Base-by-base conservation (phyloP, 768 basidiomycete genomes). In the Pleurotus salmoneostramineus region DNA sequence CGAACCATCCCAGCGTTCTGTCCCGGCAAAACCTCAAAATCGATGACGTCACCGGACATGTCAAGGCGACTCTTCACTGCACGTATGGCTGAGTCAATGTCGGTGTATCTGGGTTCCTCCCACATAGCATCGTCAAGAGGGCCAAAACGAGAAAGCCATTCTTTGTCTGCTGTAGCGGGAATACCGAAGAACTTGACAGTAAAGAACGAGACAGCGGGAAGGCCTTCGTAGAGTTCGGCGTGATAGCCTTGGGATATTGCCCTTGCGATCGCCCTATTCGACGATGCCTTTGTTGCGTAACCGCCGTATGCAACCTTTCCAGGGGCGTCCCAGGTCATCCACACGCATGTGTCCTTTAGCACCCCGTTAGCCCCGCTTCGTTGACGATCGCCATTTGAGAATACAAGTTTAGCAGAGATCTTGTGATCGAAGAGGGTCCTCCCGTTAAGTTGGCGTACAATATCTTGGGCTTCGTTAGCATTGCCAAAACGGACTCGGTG, bases 251-350 rank as follows among this genome's bases (percentile, higher is more conserved):
- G 65, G 0, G 68, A 70, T 12, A 74, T 70, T 0, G 82, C 72
- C 0, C 70, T 67, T 6, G 72, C 68, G 5, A 90, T 77, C 1
- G 81, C 88, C 17, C 68, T 64, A 21, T 77, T 68, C 0, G 91
- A 89, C 6, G 75, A 72, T 44, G 72, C 70, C 52, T 72, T 61
- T 0, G 74, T 78, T 0, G 71, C 65, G 62, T 88, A 93, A 1
- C 91, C 90, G 11, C 80, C 83, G 59, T 82, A 93, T 0, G 80
- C 88, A 1, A 73, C 72, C 43, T 76, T 77, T 15, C 70, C 68
- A 0, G 91, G 85, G 2, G 79, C 80, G 4, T 83, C 80, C 81
- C 87, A 89, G 12, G 74, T 67, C 34, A 93, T 68, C 12, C 79
- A 78, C 7, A 89, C 81, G 1, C 77, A 72, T 0, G 77, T 82